Evolutionary conservation across 2,329 filamentous ascomycete genomes (phyloP), one percentile per base, ranked within the genome.

Genomic region (Bipolaris oryzae): DNA sequence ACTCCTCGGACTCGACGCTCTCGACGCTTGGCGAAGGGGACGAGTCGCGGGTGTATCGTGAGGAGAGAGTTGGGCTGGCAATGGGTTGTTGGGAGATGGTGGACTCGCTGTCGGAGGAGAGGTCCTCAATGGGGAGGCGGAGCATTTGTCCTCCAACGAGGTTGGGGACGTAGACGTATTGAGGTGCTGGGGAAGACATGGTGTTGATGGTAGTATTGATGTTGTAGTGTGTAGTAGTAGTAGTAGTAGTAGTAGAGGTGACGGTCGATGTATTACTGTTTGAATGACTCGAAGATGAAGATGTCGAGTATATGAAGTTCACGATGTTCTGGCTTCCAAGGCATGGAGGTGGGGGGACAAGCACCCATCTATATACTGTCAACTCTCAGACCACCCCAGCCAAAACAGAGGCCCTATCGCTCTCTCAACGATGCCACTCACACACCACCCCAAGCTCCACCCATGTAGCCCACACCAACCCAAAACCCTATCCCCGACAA

Each of bases 81-180:
- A 53, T 66, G 7, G 67, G 53, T 28, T 68, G 65, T 15, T 57
- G 50, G 25, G 61, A 56, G 50, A 60, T 46, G 44, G 50, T 58
- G 58, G 55, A 51, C 18, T 63, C 51, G 25, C 62, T 58, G 33
- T 72, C 67, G 6, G 60, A 55, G 42, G 67, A 63, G 33, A 61
- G 50, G 13, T 70, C 62, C 37, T 73, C 69, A 15, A 74, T 43
- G 15, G 71, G 69, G 25, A 76, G 69, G 57, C 73, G 71, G 39
- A 76, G 70, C 64, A 74, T 73, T 58, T 76, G 73, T 43, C 72
- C 66, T 50, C 73, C 73, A 49, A 75, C 72, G 7, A 76, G 69
- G 64, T 76, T 76, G 63, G 73, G 72, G 53, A 76, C 74, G 69
- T 76, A 76, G 59, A 75, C 71, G 62, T 72, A 75, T 68, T 73